Percentiles rank a stretch among this genome's conserved stretches.
Conservation (phyloP, 2,329 filamentous ascomycete species). For the Ramularia collo-cygni region DNA sequence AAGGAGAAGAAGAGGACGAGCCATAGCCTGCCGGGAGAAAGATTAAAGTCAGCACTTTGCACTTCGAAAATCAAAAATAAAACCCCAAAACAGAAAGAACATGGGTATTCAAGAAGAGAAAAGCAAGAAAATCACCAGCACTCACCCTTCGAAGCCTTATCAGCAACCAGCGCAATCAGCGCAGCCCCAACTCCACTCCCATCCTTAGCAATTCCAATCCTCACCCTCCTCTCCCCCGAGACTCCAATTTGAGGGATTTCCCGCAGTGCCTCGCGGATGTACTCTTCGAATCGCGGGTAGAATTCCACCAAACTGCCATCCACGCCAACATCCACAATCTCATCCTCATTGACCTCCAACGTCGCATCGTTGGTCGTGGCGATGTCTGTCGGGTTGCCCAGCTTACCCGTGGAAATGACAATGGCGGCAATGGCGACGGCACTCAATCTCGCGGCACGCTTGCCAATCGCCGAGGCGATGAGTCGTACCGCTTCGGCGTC, state of each 20-base stretch:
- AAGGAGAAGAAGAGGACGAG: conserved; percentile 5
- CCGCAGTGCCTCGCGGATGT: conserved; percentile 75
- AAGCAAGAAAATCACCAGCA: neutral
- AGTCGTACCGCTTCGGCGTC: conserved; percentile 85
- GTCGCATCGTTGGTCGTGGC: conserved; percentile 24
- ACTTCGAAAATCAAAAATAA: neutral
- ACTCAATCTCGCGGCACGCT: conserved; percentile 78
- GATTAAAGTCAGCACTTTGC: neutral
- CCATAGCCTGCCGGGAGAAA: conserved; percentile 3
- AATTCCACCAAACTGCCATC: conserved; percentile 93
- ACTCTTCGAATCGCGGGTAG: conserved; percentile 85
- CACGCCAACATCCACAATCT: conserved; percentile 83
- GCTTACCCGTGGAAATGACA: conserved; percentile 69
- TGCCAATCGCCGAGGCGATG: conserved; percentile 75
- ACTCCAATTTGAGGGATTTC: conserved; percentile 71
- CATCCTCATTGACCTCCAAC: conserved; percentile 44
- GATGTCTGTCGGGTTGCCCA: conserved; percentile 40
- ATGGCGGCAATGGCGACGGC: conserved; percentile 83
- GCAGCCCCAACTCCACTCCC: conserved; percentile 93
- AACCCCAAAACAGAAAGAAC: neutral
- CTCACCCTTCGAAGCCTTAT: conserved; percentile 40
- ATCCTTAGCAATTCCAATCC: conserved; percentile 95
- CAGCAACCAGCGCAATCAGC: conserved; percentile 85
- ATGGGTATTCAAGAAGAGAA: neutral
- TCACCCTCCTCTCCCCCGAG: conserved; percentile 73